phyloP scores from a whole-genome alignment of 2,329 filamentous ascomycete genomes.

The Cercospora sp. region DNA sequence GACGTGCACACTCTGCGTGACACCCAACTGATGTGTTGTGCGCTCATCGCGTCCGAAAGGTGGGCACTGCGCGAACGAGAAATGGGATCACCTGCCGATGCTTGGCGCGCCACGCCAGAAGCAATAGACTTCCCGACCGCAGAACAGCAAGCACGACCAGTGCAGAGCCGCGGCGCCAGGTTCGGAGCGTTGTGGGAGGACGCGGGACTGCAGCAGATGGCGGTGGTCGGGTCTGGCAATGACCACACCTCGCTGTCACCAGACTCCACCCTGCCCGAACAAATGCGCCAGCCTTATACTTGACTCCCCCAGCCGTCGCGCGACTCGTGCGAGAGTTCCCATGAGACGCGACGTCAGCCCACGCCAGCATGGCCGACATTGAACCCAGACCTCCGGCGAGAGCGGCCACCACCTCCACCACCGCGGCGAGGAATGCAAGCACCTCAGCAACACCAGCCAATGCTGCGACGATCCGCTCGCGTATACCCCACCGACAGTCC shows the following conservation, averaged over 20 bases:
- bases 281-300: neutral
- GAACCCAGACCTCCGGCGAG: neutral
- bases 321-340: slow-evolving; percentile 4
- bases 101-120: neutral
- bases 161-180: neutral
- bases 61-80: neutral
- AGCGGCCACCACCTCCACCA: slow-evolving; percentile 14
- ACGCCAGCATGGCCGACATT: slow-evolving; percentile 17
- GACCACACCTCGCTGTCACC: neutral
- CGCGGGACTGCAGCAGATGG: neutral
- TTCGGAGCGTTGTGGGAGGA: neutral
- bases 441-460: slow-evolving; percentile 12
- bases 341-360: slow-evolving; percentile 10
- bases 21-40: neutral
- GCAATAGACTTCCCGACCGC: slow-evolving; percentile 2
- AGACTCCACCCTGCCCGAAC: neutral
- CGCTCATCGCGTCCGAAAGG: neutral
- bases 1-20: neutral
- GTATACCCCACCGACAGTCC: slow-evolving; percentile 24
- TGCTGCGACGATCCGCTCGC: slow-evolving; percentile 27
- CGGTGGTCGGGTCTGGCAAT: neutral
- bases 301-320: neutral
- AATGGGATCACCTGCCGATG: neutral
- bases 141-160: neutral
- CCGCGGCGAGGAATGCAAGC: neutral